Conservation (phyloP, 371 early-diverging fungal genomes). For the Nematocida sp. region DNA sequence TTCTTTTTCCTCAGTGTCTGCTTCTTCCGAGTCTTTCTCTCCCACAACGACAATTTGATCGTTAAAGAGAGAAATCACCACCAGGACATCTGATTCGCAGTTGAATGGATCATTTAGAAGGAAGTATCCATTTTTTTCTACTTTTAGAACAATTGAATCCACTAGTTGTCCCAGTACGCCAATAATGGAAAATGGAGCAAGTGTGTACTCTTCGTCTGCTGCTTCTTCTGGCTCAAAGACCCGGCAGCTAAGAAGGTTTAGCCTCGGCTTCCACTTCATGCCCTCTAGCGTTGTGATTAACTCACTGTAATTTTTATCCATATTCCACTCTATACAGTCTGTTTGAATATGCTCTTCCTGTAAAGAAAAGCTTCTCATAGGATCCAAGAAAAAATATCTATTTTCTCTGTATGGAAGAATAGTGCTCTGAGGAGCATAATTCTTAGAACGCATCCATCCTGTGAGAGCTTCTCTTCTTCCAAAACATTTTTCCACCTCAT, state of each 20-base stretch:
- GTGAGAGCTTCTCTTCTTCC: slow-evolving; percentile 63
- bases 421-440: slow-evolving; percentile 14
- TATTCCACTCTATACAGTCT: too few species aligned
- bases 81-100: neutral
- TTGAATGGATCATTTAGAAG: slow-evolving; percentile 53
- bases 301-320: neutral
- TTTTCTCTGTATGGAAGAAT: neutral
- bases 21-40: neutral
- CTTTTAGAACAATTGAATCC: slow-evolving; percentile 6
- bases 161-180: neutral
- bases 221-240: slow-evolving; percentile 16
- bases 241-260: slow-evolving; percentile 24
- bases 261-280: slow-evolving; percentile 24
- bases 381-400: slow-evolving; percentile 10
- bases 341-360: neutral
- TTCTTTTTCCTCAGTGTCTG: too few species aligned
- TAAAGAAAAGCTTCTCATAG: neutral
- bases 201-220: neutral
- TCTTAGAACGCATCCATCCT: slow-evolving; percentile 63
- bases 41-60: slow-evolving; percentile 11
- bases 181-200: neutral
- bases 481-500: slow-evolving; percentile 61
- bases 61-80: slow-evolving; percentile 16
- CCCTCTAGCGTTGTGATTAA: neutral
- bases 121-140: slow-evolving; percentile 9